Base-by-base conservation (phyloP, 805 yeast genomes). In the Cyberlindnera maclurae region DNA sequence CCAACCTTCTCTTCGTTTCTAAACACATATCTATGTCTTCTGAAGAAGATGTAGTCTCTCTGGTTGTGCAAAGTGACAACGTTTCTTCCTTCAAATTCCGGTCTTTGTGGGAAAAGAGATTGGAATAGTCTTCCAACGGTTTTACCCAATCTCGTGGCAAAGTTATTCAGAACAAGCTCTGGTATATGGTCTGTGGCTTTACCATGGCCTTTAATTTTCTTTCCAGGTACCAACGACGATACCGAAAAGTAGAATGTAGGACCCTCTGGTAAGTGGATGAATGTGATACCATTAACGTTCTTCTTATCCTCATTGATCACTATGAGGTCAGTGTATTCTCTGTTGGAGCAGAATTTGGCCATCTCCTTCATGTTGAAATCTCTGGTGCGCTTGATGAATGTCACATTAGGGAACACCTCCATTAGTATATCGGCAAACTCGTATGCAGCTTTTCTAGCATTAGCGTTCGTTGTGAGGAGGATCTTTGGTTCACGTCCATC, bases 21-120 rank as follows among this genome's bases (percentile, higher is more conserved):
- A 65, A 93, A 93, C 1, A 87, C 68, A 53, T 93, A 93, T 54
- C 98, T 75, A 58, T 93, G 98, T 64, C 97, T 77, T 65, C 98
- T 75, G 71, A 93, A 90, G 54, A 93, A 93, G 31, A 93, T 84
- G 59, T 73, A 93, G 60, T 93, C 98, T 68, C 98, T 74, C 60
- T 93, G 98, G 59, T 93, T 93, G 60, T 93, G 98, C 57, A 93
- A 64, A 1, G 98, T 93, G 22, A 93, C 82, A 33, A 87, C 98
- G 59, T 93, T 97, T 54, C 98, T 75, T 22, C 98, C 98, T 59
- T 84, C 83, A 51, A 93, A 76, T 56, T 93, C 97, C 1, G 98
- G 98, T 43, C 75, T 74, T 43, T 84, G 89, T 9, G 98, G 98
- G 63, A 90, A 87, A 31, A 93, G 67, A 1, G 95, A 77, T 60